Base-by-base conservation (phyloP, 1,139 yeast species). In the Geotrichum restrictum region DNA sequence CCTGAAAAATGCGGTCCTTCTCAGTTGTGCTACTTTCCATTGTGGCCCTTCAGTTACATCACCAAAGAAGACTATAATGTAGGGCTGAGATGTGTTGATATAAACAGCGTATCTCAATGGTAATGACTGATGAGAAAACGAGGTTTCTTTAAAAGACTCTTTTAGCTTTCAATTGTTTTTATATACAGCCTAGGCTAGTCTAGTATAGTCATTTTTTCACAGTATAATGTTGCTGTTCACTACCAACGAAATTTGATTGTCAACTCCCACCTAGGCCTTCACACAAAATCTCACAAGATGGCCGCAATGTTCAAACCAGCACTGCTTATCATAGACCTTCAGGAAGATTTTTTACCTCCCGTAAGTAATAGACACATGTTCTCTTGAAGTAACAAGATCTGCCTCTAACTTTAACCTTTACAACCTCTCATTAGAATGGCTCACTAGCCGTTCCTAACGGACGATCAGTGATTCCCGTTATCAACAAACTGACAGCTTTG, bases 341-440 rank as follows among this genome's bases (percentile, higher is more conserved):
- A 91, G 65, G 83, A 85, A 60, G 97, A 91, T 66, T 91, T 91
- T 64, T 72, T 88, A 2, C 89, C 89, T 1, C 84, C 88, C 0
- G 65, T 62, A 56, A 50, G 66, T 39, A 32, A 39, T 16, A 13
- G 3, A 16, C 21, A 8, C 37, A 16, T 37, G 22, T 34, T 22
- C 27, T 13, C 16, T 2, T 24, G 31, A 19, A 18, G 27, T 33
- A 38, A 14, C 38, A 10, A 29, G 13, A 10, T n/a, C 18, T 22
- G 33, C 5, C 13, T 19, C 13, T 27, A n/a, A n/a, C n/a, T n/a
- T n/a, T n/a, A n/a, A n/a, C n/a, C n/a, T n/a, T n/a, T n/a, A n/a
- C n/a, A n/a, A n/a, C n/a, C n/a, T n/a, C n/a, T n/a, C n/a, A n/a
- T 27, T 41, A 64, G 60, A 67, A 75, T 29, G 97, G 97, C 0